Evolutionary conservation across 345 rosid species (phyloP).

Genomic region (Sonneratia alba): DNA sequence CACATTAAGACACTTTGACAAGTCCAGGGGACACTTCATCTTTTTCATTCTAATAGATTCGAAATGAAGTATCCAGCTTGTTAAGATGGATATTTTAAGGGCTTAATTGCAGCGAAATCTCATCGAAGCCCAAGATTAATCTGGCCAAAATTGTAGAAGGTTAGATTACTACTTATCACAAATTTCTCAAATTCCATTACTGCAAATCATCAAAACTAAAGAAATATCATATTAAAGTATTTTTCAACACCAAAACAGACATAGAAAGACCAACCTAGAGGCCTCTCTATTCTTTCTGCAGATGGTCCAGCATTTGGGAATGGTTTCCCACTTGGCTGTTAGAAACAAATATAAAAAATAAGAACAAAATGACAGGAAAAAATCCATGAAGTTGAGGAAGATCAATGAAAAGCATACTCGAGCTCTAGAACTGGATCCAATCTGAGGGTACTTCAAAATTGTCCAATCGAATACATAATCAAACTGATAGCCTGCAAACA

Average conservation of each 20-base stretch:
- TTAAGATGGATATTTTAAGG: no score
- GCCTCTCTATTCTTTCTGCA: constrained; percentile 68
- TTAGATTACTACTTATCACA: background rate
- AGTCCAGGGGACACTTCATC: background rate
- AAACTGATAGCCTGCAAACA: constrained; percentile 68
- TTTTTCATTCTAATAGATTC: background rate
- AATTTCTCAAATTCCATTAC: background rate
- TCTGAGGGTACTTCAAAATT: constrained; percentile 73
- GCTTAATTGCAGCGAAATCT: no score
- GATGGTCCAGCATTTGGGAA: constrained; percentile 54
- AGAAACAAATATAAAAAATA: background rate
- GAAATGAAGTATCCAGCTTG: background rate
- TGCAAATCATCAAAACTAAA: background rate
- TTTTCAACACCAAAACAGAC: background rate
- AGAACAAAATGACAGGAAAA: constrained; percentile 2
- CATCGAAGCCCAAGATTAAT: background rate
- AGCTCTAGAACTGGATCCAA: constrained; percentile 64
- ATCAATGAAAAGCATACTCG: constrained; percentile 35
- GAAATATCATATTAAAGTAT: background rate
- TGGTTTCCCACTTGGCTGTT: constrained; percentile 48
- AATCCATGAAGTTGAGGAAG: background rate
- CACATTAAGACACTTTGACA: background rate
- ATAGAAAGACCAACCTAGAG: constrained; percentile 34
- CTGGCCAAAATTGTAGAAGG: no score
- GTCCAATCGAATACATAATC: constrained; percentile 98